phyloP scores from a whole-genome alignment of 1,284 basidiomycete genomes.

The Thelephora terrestris region DNA sequence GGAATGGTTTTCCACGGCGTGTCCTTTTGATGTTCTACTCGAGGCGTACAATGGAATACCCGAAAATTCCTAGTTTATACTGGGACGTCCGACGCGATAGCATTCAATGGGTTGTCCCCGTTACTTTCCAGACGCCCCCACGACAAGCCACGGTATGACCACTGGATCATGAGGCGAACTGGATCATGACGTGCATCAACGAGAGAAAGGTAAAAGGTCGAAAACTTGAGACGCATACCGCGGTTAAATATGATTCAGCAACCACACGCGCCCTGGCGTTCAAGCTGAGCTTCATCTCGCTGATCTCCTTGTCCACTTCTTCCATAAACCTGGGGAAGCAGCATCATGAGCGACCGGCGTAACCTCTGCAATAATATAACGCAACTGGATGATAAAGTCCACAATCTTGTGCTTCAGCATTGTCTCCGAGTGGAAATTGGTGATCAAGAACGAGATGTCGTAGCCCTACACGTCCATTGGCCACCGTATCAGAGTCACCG shows the following conservation, averaged over 20 bases:
- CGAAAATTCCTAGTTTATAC: too few species aligned
- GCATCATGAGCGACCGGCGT: background rate
- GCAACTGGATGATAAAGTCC: conserved; percentile 96
- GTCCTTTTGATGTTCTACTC: too few species aligned
- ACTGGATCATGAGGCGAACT: too few species aligned
- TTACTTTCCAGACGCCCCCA: too few species aligned
- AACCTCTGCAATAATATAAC: conserved; percentile 10
- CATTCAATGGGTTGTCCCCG: too few species aligned
- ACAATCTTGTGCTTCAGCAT: conserved; percentile 99
- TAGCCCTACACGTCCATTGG: conserved; percentile 56
- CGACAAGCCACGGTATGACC: too few species aligned
- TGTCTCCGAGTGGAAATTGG: conserved; percentile 92
- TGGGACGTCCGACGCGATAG: too few species aligned
- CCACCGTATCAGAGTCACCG: background rate
- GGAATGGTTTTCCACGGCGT: too few species aligned
- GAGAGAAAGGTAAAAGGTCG: too few species aligned
- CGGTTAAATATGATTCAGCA: conserved; percentile 80
- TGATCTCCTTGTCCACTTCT: conserved; percentile 90
- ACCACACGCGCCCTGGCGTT: conserved; percentile 97
- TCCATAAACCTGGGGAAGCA: conserved; percentile 78
- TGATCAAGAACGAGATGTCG: conserved; percentile 98
- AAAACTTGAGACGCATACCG: conserved; percentile 38
- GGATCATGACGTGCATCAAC: too few species aligned
- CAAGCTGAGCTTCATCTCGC: conserved; percentile 83
- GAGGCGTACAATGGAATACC: too few species aligned